These are phyloP conservation scores for Leptographium wingfieldii DNA, from an alignment of 2,329 filamentous ascomycete species.

Conservation along the genomic window DNA sequence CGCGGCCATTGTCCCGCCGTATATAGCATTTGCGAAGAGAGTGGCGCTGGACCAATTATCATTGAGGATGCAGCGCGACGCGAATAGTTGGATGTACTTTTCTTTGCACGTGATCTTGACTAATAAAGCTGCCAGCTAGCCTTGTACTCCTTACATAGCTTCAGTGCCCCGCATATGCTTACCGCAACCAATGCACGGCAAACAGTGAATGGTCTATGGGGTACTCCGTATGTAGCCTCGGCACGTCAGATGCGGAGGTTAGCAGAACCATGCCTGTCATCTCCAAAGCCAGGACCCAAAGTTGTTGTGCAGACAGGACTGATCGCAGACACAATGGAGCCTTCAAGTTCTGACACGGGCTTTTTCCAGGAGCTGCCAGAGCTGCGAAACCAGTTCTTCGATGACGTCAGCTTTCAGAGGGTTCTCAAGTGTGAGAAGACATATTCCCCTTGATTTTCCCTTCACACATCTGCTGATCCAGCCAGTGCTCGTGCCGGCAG, in stretches of 20 bases:
- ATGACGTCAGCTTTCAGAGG: conserved; percentile 40
- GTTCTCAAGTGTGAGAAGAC: conserved; percentile 32
- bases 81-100: background rate
- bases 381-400: conserved; percentile 42
- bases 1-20: conserved; percentile 6
- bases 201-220: background rate
- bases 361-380: conserved; percentile 43
- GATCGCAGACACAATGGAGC: conserved; percentile 22
- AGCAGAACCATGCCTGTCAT: background rate
- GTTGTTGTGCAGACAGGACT: background rate
- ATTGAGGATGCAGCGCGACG: background rate
- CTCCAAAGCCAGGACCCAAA: background rate
- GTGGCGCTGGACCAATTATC: background rate
- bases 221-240: background rate
- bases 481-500: conserved; percentile 35
- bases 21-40: background rate
- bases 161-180: background rate
- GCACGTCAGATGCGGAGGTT: no score
- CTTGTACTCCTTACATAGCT: no score
- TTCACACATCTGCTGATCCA: background rate
- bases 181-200: background rate
- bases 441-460: background rate
- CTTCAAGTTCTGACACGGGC: conserved; percentile 33
- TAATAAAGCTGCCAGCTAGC: background rate
- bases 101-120: background rate